Base-by-base conservation (phyloP, 805 yeast species). In the Starmerella stellata region DNA sequence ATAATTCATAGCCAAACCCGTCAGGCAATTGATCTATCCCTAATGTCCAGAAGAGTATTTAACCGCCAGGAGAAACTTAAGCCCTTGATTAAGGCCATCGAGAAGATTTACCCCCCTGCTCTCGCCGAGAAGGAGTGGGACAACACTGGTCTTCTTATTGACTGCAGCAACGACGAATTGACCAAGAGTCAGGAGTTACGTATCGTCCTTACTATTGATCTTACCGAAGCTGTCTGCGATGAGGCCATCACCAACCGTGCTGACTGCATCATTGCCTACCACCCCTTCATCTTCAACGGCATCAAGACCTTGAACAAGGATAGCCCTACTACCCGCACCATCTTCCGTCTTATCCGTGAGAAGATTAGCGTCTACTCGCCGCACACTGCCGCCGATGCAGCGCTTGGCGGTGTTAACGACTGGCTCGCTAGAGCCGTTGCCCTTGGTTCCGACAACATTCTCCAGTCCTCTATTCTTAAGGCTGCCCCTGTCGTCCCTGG, bases 321-420 rank as follows among this genome's bases (percentile, higher is more conserved):
- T 2, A 78, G 82, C 49, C 76, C 94, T 0, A 96, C 90, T 55
- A 95, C 90, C 52, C 59, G 59, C 18, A 78, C 93, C 4, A 62
- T 87, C 38, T 56, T 87, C 30, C 68, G 69, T 39, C 65, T 90
- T 50, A 75, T 82, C 38, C 75, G 74, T 46, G 67, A 74, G 42
- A 78, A 80, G n/a, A 70, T 90, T 40, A 71, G 83, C 36, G 98
- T 90, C 1, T 90, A 90, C 56, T 77, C 77, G 39, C 98, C 99
- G 20, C 99, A 90, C 54, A 87, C 98, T 1, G 83, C 96, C 0
- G 78, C 90, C 3, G 98, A 90, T 58, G 87, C 95, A 19, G 90
- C 90, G 8, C 57, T 59, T 11, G 78, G 77, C n/a, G 98, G 98
- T 18, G 95, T 90, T 44, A 90, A 90, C 49, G 96, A 83, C 55